Percentiles rank a stretch among this genome's conserved stretches.
These are phyloP conservation scores for Backusella macrospora DNA, from an alignment of 192 early-diverging fungal genomes.

Conservation along the genomic window DNA sequence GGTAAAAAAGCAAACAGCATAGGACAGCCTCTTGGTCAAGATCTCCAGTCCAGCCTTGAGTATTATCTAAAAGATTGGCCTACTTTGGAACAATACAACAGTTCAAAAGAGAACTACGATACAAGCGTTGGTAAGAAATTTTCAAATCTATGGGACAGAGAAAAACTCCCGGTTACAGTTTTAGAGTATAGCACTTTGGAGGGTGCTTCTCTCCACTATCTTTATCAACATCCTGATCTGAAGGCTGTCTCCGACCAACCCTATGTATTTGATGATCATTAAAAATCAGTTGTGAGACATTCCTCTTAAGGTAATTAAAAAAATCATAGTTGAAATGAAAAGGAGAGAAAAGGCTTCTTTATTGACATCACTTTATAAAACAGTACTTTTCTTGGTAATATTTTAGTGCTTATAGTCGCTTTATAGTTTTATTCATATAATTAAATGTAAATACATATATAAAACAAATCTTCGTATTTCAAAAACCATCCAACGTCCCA, in stretches of 20 bases:
- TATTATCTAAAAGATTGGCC: constrained; percentile 12
- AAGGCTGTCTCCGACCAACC: neutral
- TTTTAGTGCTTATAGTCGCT: neutral
- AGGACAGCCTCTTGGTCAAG: neutral
- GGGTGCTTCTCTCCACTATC: neutral
- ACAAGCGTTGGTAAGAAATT: neutral
- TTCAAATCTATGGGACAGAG: constrained; percentile 3
- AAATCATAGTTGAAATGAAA: neutral
- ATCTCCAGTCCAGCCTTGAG: neutral
- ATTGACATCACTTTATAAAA: constrained; percentile 3
- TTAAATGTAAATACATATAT: neutral
- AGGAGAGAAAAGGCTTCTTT: neutral
- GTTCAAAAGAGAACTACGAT: constrained; percentile 8
- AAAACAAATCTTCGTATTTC: neutral
- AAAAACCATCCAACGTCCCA: too few relatives aligned
- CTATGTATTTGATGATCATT: neutral
- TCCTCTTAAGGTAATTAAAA: neutral
- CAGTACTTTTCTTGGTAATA: neutral
- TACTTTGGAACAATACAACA: neutral
- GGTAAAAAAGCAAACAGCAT: neutral
- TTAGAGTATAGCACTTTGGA: neutral
- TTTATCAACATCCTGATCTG: constrained; percentile 5
- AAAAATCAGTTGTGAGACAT: neutral
- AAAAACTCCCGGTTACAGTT: neutral
- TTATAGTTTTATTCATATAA: neutral